Evolutionary conservation across 139 green algal genomes (phyloP), one percentile per base, ranked within the genome.

Genomic region (Picochlorum sp.): DNA sequence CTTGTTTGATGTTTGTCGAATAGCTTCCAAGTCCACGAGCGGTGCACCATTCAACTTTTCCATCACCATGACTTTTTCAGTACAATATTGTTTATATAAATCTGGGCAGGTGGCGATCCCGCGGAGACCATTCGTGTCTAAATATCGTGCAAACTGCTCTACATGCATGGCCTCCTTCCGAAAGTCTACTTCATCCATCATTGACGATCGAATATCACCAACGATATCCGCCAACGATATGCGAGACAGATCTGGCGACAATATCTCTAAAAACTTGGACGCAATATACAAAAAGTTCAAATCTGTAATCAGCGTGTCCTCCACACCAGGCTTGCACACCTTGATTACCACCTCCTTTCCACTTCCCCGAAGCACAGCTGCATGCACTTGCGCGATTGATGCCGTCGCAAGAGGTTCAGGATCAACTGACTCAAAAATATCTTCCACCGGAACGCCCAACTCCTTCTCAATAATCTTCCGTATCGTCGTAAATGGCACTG

Each of bases 101-200:
- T 68, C 85, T 16, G 89, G 89, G 56, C 80, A 90, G 47, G 86
- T 94, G 45, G 89, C 89, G 3, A 87, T 57, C 10, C 38, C 4
- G 0, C 78, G 41, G 62, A 89, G 65, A 41, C 83, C 86, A 9
- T 68, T 73, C 1, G 24, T 15, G 63, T 95, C 84, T 31, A 96
- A 63, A 72, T 92, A 96, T 23, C 49, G 55, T 5, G 65, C 63
- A 73, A 97, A 98, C 55, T 88, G 79, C 16, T 78, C 34, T 21
- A 91, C 73, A 74, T 95, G 83, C 8, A 68, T 23, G 8, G 83
- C 84, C 70, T 98, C 92, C 66, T 95, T 90, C 1, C 24, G 60
- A 58, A 98, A 92, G 77, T 97, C 88, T n/a, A 90, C 79, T 73
- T 98, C 92, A 11, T 91, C 81, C 49, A 97, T 67, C 81, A 97